Conservation (phyloP, 2,329 filamentous ascomycete species). For the Sclerotinia trifoliorum region DNA sequence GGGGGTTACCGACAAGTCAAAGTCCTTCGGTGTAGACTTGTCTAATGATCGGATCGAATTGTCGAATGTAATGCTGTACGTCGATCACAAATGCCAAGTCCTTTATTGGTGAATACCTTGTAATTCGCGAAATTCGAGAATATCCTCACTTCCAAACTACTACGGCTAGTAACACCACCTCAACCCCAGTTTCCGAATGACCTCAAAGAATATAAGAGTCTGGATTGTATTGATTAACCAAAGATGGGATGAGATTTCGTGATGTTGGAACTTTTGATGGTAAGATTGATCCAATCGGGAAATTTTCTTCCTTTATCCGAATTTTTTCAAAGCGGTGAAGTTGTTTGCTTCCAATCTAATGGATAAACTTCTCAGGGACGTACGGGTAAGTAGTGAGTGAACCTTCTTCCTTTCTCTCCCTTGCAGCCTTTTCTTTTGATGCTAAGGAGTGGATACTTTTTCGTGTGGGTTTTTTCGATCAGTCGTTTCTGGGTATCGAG, state of each 20-base stretch:
- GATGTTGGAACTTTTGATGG: not conserved
- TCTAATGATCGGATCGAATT: conserved; percentile 4
- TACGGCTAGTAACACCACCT: not conserved
- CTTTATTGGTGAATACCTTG: not conserved
- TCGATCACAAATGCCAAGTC: conserved; percentile 12
- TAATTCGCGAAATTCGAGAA: not conserved
- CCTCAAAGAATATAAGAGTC: conserved; percentile 3
- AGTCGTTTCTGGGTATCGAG: not conserved
- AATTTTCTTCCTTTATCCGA: conserved; percentile 5
- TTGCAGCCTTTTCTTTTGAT: conserved; percentile 9
- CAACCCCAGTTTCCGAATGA: conserved; percentile 8
- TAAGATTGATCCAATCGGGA: conserved; percentile 15
- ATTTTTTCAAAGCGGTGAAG: conserved; percentile 11
- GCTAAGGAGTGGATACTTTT: not conserved
- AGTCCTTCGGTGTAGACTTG: not conserved
- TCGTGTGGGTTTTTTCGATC: not conserved
- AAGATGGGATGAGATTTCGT: conserved; percentile 16
- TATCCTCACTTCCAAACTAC: conserved; percentile 5
- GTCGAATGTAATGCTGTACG: conserved; percentile 15
- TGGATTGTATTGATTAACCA: conserved; percentile 1
- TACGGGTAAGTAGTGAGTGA: conserved; percentile 5
- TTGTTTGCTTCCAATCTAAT: conserved; percentile 4
- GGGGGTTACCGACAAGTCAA: conserved; percentile 6
- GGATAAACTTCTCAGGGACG: not conserved
- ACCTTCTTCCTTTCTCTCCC: conserved; percentile 8